Percentiles rank a stretch among this genome's conserved stretches.
Conservation (phyloP, 1,284 basidiomycete genomes). For the Trichosporon ovoides region DNA sequence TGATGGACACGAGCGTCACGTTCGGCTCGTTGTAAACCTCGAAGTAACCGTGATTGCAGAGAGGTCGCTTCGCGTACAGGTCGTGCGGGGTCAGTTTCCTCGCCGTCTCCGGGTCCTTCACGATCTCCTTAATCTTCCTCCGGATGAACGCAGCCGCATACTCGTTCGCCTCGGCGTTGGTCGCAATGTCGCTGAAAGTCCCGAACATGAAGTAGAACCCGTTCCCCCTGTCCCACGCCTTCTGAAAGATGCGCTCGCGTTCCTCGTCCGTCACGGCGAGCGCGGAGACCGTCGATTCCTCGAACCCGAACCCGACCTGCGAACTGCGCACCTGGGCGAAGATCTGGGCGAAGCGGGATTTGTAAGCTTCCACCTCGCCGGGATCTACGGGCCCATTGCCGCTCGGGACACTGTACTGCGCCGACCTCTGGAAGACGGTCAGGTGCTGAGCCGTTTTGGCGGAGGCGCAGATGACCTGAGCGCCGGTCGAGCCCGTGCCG, state of each 20-base stretch:
- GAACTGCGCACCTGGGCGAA: slow-evolving; percentile 9
- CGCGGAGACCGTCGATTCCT: slow-evolving; percentile 3
- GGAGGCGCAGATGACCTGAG: slow-evolving; percentile 9
- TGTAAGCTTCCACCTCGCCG: slow-evolving; percentile 1
- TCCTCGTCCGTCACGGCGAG: slow-evolving; percentile 1
- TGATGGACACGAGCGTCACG: slow-evolving; percentile 12
- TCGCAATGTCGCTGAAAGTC: slow-evolving; percentile 14
- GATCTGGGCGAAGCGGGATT: neutral
- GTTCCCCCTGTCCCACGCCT: slow-evolving; percentile 12
- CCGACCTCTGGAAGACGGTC: slow-evolving; percentile 18
- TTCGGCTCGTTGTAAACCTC: slow-evolving; percentile 17
- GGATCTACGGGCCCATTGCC: slow-evolving; percentile 6
- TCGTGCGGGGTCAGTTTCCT: slow-evolving; percentile 8
- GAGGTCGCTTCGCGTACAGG: slow-evolving; percentile 14
- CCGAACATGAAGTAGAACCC: slow-evolving; percentile 19
- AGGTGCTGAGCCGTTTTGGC: neutral
- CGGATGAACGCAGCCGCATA: slow-evolving; percentile 13
- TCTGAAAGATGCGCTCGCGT: slow-evolving; percentile 9
- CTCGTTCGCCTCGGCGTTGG: slow-evolving; percentile 6
- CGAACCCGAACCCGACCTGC: slow-evolving; percentile 11
- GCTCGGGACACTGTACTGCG: slow-evolving; percentile 15
- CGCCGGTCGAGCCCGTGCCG: slow-evolving; percentile 12
- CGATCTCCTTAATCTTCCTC: slow-evolving; percentile 10
- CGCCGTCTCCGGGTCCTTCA: slow-evolving; percentile 15
- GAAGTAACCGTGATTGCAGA: slow-evolving; percentile 15